Base-by-base conservation (phyloP, 2,329 filamentous ascomycete species). In the Chalaropsis ovoidea region DNA sequence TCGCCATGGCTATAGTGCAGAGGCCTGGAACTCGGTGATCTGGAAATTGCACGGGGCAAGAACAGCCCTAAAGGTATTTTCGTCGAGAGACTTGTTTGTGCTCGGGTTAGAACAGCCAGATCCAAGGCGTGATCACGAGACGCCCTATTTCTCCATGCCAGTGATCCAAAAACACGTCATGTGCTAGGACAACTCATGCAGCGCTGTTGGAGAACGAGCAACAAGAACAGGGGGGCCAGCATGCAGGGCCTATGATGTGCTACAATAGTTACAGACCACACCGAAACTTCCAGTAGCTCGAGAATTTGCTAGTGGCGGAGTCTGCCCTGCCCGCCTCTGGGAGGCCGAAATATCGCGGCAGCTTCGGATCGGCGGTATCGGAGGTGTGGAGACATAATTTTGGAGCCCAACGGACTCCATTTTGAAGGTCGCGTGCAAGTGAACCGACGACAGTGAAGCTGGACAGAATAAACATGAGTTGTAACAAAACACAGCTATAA, bases 171-270 rank as follows among this genome's bases (percentile, higher is more conserved):
- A 58, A 31, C 54, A 58, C 54, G 54, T 58, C 54, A 58, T 58
- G 54, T 58, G 54, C 54, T 10, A n/a, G 8, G 54, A 58, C 54
- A 58, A 58, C 54, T 35, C 54, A 58, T 58, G 54, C 54, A 58
- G 54, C 7, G 7, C 24, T 35, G 47, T 58, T 58, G 54, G 54
- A 39, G 54, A 58, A 58, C 17, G 2, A 39, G 27, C 42, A 31
- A 63, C 35, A 43, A 45, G 11, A 45, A 45, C n/a, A 52, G 11
- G 13, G 22, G 19, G 47, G 24, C 42, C 31, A 35, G 8, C 35
- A 39, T 6, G 35, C 5, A 10, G 43, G 43, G 43, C 15, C 15
- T 47, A 47, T 17, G n/a, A n/a, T 47, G n/a, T 19, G 43, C 43
- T 47, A 19, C 43, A 19, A 19, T 3, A 6, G 2, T 19, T 10